Evolutionary conservation across 2,329 filamentous ascomycete genomes (phyloP), one percentile per base, ranked within the genome.

Genomic region (Fusarium protoensiforme): DNA sequence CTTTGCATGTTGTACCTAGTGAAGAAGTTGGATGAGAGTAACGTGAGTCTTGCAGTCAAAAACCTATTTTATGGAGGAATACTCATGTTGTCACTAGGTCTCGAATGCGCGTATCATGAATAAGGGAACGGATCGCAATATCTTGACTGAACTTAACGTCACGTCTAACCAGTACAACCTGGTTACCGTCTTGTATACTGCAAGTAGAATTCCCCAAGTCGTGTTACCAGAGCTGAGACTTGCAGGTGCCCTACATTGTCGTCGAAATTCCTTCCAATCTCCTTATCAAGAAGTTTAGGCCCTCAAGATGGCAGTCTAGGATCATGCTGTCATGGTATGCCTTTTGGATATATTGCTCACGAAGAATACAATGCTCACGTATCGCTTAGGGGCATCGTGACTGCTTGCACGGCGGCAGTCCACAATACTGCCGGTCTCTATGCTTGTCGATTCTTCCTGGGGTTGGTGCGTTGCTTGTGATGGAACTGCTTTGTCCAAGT

Each of bases 51-150:
- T 51, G 41, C 9, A 7, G n/a, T 20, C 41, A 14, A 22, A 22
- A 24, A 46, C 13, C 24, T 22, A 16, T 46, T 20, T 8, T 46
- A 46, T 20, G n/a, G n/a, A 41, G 39, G 18, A 7, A 41, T 46
- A 20, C 10, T 22, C 41, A 46, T 9, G 6, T 39, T 18, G n/a
- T 39, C 5, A 36, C 14, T 16, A 61, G 58, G 58, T 53, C 20
- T 81, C 83, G 7, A 85, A 84, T 61, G 83, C 83, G 13, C 78
- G 83, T 11, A 84, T 84, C 46, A 85, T 85, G 83, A 83, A 85
- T 57, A 77, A 74, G 38, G 83, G 82, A 13, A 85, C 83, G 9
- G 61, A 76, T 7, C 69, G 73, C 2, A 85, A 85, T 64, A 85
- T 85, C 62, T 77, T 85, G 78, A 82, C 78, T 10, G 78, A 85